These are phyloP conservation scores for Blastocladiella emersonii DNA, from an alignment of 371 early-diverging fungal genomes.

Conservation along the genomic window DNA sequence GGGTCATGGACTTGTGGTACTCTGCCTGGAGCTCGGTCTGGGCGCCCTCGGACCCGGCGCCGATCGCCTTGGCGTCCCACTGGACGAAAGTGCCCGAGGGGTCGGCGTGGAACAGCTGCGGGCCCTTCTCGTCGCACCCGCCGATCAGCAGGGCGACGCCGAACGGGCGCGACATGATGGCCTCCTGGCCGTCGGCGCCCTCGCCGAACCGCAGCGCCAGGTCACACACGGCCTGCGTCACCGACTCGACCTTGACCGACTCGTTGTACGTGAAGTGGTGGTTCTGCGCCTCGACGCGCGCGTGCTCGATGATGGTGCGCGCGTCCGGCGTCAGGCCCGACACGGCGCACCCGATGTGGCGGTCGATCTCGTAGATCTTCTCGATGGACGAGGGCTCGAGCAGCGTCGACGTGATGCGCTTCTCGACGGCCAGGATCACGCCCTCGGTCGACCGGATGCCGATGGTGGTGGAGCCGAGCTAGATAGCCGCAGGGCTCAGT, in stretches of 20 bases:
- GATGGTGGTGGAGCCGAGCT: conserved; percentile 93
- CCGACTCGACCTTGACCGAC: conserved; percentile 82
- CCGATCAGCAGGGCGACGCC: conserved; percentile 97
- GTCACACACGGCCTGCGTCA: conserved; percentile 95
- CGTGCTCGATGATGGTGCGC: conserved; percentile 93
- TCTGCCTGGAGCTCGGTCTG: conserved; percentile 94
- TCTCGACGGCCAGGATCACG: conserved; percentile 90
- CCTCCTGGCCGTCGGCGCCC: conserved; percentile 85
- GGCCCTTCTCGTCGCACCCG: conserved; percentile 93
- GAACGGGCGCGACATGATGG: conserved; percentile 96
- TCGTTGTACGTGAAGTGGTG: conserved; percentile 93
- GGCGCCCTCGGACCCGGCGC: conserved; percentile 97
- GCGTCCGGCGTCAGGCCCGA: conserved; percentile 94
- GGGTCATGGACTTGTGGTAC: conserved; percentile 74
- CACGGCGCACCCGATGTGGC: conserved; percentile 91
- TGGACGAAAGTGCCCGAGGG: conserved; percentile 91
- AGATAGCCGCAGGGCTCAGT: conserved; percentile 16
- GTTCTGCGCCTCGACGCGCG: conserved; percentile 90
- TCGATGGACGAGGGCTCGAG: conserved; percentile 89
- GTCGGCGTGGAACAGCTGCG: conserved; percentile 93
- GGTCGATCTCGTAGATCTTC: conserved; percentile 91
- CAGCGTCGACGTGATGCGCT: conserved; percentile 83
- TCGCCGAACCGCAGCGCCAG: conserved; percentile 94
- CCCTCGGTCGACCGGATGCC: conserved; percentile 91
- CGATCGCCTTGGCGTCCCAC: conserved; percentile 93